A percentile compares a stretch with the other conserved stretches of the same genome.
Conservation (phyloP, 2,329 filamentous ascomycete species). For the Scytalidium lignicola region DNA sequence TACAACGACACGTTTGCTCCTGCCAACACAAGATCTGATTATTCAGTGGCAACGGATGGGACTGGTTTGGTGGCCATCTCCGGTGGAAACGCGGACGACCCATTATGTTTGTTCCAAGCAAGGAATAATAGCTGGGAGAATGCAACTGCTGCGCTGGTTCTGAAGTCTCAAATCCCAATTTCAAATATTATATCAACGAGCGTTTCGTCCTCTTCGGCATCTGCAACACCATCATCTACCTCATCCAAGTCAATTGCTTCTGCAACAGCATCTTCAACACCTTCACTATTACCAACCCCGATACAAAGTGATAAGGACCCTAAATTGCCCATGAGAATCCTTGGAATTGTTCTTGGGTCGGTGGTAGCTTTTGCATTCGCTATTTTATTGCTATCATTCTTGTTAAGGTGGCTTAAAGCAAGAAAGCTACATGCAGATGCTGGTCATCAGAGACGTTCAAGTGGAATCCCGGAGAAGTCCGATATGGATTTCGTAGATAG, state of each 20-base stretch:
- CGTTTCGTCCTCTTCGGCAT: conserved; percentile 13
- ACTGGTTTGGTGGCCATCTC: conserved; percentile 69
- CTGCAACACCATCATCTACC: conserved; percentile 24
- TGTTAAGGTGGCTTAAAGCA: conserved; percentile 57
- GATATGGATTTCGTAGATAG: conserved; percentile 43
- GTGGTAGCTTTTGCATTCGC: conserved; percentile 62
- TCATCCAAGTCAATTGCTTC: conserved; percentile 11
- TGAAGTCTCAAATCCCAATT: conserved; percentile 15
- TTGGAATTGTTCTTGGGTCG: conserved; percentile 79
- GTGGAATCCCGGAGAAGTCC: conserved; percentile 51
- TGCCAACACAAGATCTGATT: conserved; percentile 52
- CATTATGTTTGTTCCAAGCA: conserved; percentile 73
- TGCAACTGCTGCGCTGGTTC: conserved; percentile 39
- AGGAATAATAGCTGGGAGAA: conserved; percentile 75
- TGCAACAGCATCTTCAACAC: conserved; percentile 10
- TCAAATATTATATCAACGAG: conserved; percentile 28
- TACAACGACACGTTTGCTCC: conserved; percentile 77
- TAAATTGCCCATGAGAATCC: conserved; percentile 51
- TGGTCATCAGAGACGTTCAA: conserved; percentile 39
- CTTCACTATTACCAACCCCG: conserved; percentile 23
- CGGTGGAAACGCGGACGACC: conserved; percentile 64
- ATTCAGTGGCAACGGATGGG: conserved; percentile 61
- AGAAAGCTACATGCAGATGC: conserved; percentile 46
- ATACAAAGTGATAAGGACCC: conserved; percentile 26
- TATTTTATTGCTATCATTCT: conserved; percentile 54